Evolutionary conservation across 768 basidiomycete species (phyloP), one percentile per base, ranked within the genome.

Genomic region (Phallus indusiatus): DNA sequence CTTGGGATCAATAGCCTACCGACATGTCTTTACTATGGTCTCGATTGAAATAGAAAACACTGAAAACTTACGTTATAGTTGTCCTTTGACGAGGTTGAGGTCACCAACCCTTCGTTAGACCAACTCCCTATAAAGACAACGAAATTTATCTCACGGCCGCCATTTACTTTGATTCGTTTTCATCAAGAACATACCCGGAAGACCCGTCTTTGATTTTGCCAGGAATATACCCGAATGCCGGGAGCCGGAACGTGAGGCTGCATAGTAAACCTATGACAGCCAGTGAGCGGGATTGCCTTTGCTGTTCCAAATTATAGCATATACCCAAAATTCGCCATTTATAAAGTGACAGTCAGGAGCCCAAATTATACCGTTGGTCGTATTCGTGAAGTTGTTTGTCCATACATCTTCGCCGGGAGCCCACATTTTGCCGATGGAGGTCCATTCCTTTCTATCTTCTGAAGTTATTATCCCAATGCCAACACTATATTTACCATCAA

Each of bases 191-290:
- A 24, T 12, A 37, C 65, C 67, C 14, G 57, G 62, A 1, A 48
- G 49, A 14, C 79, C 80, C n/a, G 77, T 78, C 9, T 73, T 70
- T 3, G 78, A 80, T 60, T 74, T 79, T 1, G 81, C 80, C 2
- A 80, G 72, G 68, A 81, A 82, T 21, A 83, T 79, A 2, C 75
- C 81, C 16, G 75, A 78, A 9, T 77, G 77, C 64, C 78, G 76
- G 0, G 77, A 79, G 17, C 80, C 81, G 64, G 81, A 81, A 53
- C 73, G 75, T 1, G 80, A 81, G 0, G 81, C 80, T 1, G 80
- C 67, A 64, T 81, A 82, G 68, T 80, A 81, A 5, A 81, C 68
- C 80, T 81, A 33, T 7, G n/a, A 62, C 21, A 7, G 47, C n/a
- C 28, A 37, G 24, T 21, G n/a, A 62, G 28, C 62, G 62, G 37